Percentiles rank a stretch among this genome's conserved stretches.
Conservation (phyloP, 805 yeast genomes). For the Kregervanrija delftensis region DNA sequence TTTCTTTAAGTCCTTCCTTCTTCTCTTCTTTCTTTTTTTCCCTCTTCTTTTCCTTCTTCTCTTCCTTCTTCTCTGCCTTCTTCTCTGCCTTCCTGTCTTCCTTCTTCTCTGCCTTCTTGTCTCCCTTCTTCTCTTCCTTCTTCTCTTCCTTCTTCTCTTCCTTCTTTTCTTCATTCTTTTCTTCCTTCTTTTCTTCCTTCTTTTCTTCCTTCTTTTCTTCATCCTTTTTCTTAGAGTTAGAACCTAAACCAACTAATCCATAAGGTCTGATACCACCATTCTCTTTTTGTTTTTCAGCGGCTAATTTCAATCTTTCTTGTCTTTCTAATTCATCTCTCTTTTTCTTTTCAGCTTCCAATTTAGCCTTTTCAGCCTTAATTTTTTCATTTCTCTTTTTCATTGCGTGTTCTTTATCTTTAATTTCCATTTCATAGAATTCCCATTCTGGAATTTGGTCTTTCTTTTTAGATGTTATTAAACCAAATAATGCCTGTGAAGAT, state of each 20-base stretch:
- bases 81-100: background rate
- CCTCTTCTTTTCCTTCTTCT: background rate
- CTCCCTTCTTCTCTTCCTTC: background rate
- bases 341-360: conserved; percentile 13
- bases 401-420: conserved; percentile 32
- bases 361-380: conserved; percentile 14
- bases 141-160: background rate
- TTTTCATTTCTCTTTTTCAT: conserved; percentile 16
- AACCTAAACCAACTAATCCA: conserved; percentile 22
- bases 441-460: conserved; percentile 44
- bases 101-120: background rate
- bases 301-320: background rate
- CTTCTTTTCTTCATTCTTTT: background rate
- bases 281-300: background rate
- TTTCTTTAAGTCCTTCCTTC: background rate
- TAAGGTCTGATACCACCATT: conserved; percentile 18
- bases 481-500: conserved; percentile 66
- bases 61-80: background rate
- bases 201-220: background rate
- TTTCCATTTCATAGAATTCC: conserved; percentile 49
- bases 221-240: background rate
- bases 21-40: background rate
- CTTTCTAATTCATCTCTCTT: conserved; percentile 10
- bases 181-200: background rate
- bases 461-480: conserved; percentile 52